Evolutionary conservation across 331 rosid species (phyloP), one percentile per base, ranked within the genome.

Genomic region (Acacia pycnantha): DNA sequence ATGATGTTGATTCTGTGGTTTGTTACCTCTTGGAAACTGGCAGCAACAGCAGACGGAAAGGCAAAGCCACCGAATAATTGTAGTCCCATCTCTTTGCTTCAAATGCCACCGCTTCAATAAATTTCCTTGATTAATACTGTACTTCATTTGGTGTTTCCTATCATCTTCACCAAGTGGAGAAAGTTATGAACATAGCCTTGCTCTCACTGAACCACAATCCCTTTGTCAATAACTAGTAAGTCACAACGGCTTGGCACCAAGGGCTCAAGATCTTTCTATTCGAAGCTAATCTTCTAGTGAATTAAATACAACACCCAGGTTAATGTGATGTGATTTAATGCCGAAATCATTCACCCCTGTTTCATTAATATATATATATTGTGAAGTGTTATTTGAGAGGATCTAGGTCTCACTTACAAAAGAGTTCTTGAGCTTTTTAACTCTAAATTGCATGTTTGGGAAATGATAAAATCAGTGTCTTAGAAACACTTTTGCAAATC

Each of bases 1-100:
- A 96, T 46, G 97, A 96, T 70, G 99, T 92, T 6, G 97, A 96
- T 80, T 94, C 99, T 13, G 87, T 94, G 92, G 89, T 96, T 11
- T 91, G 91, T 69, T 96, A 92, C 90, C 78, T 96, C 82, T 66
- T 94, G 87, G 98, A 96, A 86, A 92, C 96, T 31, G 89, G 87
- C 86, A 89, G 89, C 76, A 88, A 88, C 77, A 86, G 93, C 94
- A 86, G 97, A 85, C 88, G 94, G 61, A 96, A 96, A 85, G 99
- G 99, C 68, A 96, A 96, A 90, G 99, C 98, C 66, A 92, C 99
- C 26, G 94, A 95, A 83, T 91, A 83, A 84, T 11, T 3, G 14
- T 9, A 9, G 11, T 43, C 46, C 10, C 46, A 10, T 43, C 46
- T 9, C 46, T 43, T 43, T 6, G 27, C 50, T 68, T 50, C 56